These are phyloP conservation scores for Myxozyma vanderwaltii DNA, from an alignment of 805 yeast genomes.

Conservation along the genomic window DNA sequence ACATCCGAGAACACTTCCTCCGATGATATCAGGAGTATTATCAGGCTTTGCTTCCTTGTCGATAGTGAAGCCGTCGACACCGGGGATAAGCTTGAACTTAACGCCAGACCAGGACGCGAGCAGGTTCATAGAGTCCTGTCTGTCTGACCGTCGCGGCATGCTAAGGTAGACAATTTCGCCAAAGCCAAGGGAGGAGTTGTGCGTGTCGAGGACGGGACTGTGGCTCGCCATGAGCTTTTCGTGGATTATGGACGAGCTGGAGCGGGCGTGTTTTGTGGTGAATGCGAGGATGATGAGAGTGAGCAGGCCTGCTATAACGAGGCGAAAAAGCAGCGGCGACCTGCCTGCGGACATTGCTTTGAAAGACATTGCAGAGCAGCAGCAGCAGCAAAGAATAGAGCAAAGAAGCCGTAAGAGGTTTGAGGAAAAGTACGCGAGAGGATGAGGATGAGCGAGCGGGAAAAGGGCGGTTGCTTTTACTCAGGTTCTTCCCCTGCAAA, in stretches of 20 bases:
- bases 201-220: not conserved
- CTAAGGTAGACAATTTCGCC: conserved; percentile 18
- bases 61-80: conserved; percentile 19
- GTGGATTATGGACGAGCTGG: not conserved
- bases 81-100: conserved; percentile 11
- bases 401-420: no score
- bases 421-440: no score
- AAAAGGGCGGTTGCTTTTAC: no score
- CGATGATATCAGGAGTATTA: conserved; percentile 8
- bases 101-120: conserved; percentile 20
- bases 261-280: not conserved
- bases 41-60: conserved; percentile 17
- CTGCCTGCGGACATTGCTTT: no score
- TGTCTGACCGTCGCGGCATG: conserved; percentile 27
- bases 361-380: no score
- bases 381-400: no score
- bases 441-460: no score
- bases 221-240: not conserved
- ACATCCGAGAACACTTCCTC: conserved; percentile 18
- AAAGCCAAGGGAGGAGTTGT: conserved; percentile 21
- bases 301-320: no score
- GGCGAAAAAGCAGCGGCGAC: no score
- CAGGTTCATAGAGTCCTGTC: conserved; percentile 27
- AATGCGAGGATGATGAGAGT: no score
- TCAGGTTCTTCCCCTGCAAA: no score